Conservation (phyloP, 2,329 filamentous ascomycete species). For the Monosporascus sp. region DNA sequence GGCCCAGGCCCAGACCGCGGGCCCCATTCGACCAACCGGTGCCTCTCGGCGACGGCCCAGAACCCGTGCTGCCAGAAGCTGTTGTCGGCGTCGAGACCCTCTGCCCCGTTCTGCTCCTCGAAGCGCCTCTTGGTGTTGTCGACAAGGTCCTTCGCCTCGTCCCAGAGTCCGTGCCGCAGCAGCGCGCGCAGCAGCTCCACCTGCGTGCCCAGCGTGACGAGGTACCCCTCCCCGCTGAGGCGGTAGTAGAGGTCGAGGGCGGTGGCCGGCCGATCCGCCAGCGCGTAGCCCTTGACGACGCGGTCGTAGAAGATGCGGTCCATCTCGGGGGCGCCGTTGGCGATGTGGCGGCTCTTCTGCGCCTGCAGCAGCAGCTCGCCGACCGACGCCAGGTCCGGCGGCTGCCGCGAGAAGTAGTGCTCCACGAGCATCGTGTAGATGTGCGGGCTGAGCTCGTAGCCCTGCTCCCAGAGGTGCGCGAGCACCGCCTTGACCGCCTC, state of each 20-base stretch:
- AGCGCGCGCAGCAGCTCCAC: constrained; percentile 35
- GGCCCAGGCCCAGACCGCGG: background rate
- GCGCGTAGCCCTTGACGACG: constrained; percentile 59
- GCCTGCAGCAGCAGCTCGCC: constrained; percentile 52
- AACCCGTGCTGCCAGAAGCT: constrained; percentile 43
- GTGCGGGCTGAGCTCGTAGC: constrained; percentile 52
- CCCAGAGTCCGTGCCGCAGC: constrained; percentile 11
- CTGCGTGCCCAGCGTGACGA: constrained; percentile 39
- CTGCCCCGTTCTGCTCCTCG: constrained; percentile 6
- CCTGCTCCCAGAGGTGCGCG: constrained; percentile 52
- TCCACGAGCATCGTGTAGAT: constrained; percentile 72
- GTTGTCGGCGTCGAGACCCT: constrained; percentile 1
- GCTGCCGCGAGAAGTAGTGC: constrained; percentile 56
- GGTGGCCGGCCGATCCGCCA: constrained; percentile 42
- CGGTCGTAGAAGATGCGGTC: constrained; percentile 44
- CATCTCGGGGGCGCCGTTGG: constrained; percentile 19
- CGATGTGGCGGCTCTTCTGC: constrained; percentile 6
- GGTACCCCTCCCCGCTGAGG: constrained; percentile 35
- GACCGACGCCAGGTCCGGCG: constrained; percentile 57
- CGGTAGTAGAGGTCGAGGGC: constrained; percentile 47
- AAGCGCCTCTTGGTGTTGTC: constrained; percentile 15
- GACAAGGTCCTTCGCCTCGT: constrained; percentile 20
- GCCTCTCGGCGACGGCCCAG: constrained; percentile 39
- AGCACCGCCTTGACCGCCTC: constrained; percentile 57
- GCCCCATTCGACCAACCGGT: constrained; percentile 28